Evolutionary conservation across 2,329 filamentous ascomycete genomes (phyloP).

Genomic region (Curvularia spicifera): DNA sequence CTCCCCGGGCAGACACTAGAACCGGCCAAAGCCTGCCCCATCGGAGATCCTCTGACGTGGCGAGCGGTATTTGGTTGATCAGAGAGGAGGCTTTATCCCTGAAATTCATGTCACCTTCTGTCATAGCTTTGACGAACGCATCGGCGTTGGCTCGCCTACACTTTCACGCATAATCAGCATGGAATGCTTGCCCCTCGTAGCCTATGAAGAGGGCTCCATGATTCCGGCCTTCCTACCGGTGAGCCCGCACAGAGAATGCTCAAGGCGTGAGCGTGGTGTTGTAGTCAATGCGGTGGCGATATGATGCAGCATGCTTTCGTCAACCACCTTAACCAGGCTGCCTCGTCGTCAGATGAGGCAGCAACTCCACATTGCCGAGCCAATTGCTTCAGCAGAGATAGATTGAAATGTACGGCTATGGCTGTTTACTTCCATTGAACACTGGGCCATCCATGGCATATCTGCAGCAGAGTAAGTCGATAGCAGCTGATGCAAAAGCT

Average conservation of each 20-base stretch:
- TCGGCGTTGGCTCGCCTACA: conserved; percentile 37
- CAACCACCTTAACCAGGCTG: conserved; percentile 37
- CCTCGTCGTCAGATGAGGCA: conserved; percentile 37
- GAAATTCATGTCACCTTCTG: conserved; percentile 50
- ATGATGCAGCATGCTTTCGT: conserved; percentile 38
- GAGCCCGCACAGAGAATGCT: conserved; percentile 38
- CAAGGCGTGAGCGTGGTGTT: conserved; percentile 27
- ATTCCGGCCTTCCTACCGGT: conserved; percentile 46
- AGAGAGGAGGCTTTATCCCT: conserved; percentile 46
- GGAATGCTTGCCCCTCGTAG: conserved; percentile 38
- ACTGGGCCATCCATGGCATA: conserved; percentile 18
- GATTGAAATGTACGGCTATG: conserved; percentile 28
- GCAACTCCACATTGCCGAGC: conserved; percentile 36
- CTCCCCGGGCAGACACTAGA: conserved; percentile 52
- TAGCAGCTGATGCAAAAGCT: conserved; percentile 29
- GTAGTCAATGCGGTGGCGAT: conserved; percentile 43
- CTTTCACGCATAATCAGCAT: conserved; percentile 37
- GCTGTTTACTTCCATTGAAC: conserved; percentile 20
- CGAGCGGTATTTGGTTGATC: conserved; percentile 55
- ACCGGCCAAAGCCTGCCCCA: conserved; percentile 55
- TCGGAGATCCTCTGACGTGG: conserved; percentile 62
- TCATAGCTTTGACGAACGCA: conserved; percentile 45
- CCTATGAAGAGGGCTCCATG: conserved; percentile 43
- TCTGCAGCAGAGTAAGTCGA: conserved; percentile 25
- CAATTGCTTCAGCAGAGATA: conserved; percentile 39